These are phyloP conservation scores for Leptomonas seymouri DNA, from an alignment of 208 protist genomes.

Conservation along the genomic window DNA sequence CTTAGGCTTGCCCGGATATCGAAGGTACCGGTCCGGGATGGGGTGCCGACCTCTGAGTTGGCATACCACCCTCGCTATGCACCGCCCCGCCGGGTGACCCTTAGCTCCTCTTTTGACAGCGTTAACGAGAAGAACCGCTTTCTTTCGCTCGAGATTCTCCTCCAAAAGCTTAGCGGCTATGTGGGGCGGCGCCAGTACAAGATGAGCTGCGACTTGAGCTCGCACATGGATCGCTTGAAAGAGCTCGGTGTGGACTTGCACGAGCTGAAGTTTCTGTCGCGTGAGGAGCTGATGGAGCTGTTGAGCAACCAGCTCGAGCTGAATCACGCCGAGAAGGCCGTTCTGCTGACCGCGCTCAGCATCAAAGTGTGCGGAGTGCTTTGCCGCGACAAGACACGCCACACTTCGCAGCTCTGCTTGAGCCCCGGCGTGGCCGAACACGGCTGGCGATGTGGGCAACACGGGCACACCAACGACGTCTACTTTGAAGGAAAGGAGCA, in stretches of 20 bases:
- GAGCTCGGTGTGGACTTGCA: constrained; percentile 84
- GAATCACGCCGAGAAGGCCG: constrained; percentile 51
- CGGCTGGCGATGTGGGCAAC: constrained; percentile 85
- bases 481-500: constrained; percentile 90
- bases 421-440: constrained; percentile 57
- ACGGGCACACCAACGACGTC: constrained; percentile 86
- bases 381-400: constrained; percentile 53
- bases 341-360: constrained; percentile 66
- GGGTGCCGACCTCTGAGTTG: constrained; percentile 40
- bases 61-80: constrained; percentile 78
- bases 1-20: constrained; percentile 34
- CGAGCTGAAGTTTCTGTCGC: constrained; percentile 77
- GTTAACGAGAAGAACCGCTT: constrained; percentile 87
- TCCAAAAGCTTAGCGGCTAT: constrained; percentile 72
- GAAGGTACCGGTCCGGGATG: constrained; percentile 56
- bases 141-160: constrained; percentile 69
- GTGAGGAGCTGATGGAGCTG: constrained; percentile 63
- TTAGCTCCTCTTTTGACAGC: constrained; percentile 70
- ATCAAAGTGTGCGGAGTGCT: constrained; percentile 88
- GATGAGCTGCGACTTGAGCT: constrained; percentile 62
- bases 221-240: constrained; percentile 52
- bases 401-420: constrained; percentile 82
- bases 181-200: constrained; percentile 88
- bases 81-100: constrained; percentile 48
- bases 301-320: constrained; percentile 53